Evolutionary conservation across 2,329 filamentous ascomycete genomes (phyloP), one percentile per base, ranked within the genome.

Genomic region (Pseudocercospora vitis): DNA sequence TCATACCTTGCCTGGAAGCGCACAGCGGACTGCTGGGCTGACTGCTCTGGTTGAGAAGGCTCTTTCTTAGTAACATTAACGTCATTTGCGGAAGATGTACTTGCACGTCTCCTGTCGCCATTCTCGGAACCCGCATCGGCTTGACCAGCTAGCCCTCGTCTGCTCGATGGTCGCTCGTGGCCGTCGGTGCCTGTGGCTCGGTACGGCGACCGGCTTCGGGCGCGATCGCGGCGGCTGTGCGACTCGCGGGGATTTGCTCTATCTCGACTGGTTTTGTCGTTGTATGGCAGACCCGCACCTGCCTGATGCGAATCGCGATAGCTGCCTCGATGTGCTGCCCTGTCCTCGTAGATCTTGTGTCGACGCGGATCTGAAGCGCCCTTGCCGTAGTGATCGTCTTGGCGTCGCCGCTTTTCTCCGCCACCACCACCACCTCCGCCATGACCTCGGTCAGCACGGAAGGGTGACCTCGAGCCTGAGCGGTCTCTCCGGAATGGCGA

Each of bases 301-400:
- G n/a, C 26, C 6, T 11, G 12, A 8, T 45, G 18, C 12, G 23
- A n/a, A 74, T 61, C 71, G 64, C 57, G 70, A 66, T 63, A 68
- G 63, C 55, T 67, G 67, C 26, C 46, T 31, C 49, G 54, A 49
- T 46, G 58, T 61, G 73, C 71, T 37, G 73, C 64, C 4, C 48
- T 51, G 50, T 84, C 79, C 67, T 88, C 84, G 74, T 86, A 84
- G 28, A 80, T 74, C 63, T 81, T 83, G 68, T 82, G 82, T 59
- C 78, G 78, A 66, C 85, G 78, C 33, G 80, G 72, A 63, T 88
- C 84, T 50, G 78, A 71, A 57, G 76, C 76, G 67, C 71, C 66
- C 49, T 75, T 73, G 58, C 73, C 70, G 56, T 76, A 71, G 62
- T 85, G 79, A 59, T 82, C 80, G 55, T 87, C 83, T 64, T 86